These are phyloP conservation scores for Amanita fuliginea DNA, from an alignment of 768 basidiomycete species.

Conservation along the genomic window DNA sequence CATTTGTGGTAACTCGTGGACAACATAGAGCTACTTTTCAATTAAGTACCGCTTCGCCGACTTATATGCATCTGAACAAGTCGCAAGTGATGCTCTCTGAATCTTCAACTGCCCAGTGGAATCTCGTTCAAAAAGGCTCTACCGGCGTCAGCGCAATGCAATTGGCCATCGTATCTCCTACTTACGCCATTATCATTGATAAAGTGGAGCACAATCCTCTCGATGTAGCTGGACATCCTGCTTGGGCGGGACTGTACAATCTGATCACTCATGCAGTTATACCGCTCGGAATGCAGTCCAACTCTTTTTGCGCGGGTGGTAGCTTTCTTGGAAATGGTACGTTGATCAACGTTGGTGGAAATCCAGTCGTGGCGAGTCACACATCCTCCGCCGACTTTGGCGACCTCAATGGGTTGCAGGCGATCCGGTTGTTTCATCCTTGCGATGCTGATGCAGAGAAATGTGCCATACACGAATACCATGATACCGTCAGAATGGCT, in stretches of 20 bases:
- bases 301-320: slow-evolving; percentile 83
- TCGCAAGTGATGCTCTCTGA: neutral
- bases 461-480: slow-evolving; percentile 62
- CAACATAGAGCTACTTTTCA: slow-evolving; percentile 2
- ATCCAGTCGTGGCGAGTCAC: slow-evolving; percentile 56
- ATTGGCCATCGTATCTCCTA: slow-evolving; percentile 52
- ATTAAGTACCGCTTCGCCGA: neutral
- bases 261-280: slow-evolving; percentile 49
- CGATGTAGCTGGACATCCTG: slow-evolving; percentile 61
- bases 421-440: slow-evolving; percentile 61
- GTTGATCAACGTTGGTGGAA: slow-evolving; percentile 70
- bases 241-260: slow-evolving; percentile 73
- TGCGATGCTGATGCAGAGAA: slow-evolving; percentile 35
- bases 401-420: slow-evolving; percentile 63
- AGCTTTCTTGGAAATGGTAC: slow-evolving; percentile 70
- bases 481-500: slow-evolving; percentile 54
- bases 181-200: slow-evolving; percentile 66
- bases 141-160: slow-evolving; percentile 80
- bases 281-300: slow-evolving; percentile 58
- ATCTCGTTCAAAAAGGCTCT: slow-evolving; percentile 48
- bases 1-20: slow-evolving; percentile 53
- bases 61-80: neutral
- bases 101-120: slow-evolving; percentile 30
- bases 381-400: slow-evolving; percentile 69
- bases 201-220: slow-evolving; percentile 83